phyloP scores from a whole-genome alignment of 2,329 filamentous ascomycete species.

The Claviceps fusiformis region DNA sequence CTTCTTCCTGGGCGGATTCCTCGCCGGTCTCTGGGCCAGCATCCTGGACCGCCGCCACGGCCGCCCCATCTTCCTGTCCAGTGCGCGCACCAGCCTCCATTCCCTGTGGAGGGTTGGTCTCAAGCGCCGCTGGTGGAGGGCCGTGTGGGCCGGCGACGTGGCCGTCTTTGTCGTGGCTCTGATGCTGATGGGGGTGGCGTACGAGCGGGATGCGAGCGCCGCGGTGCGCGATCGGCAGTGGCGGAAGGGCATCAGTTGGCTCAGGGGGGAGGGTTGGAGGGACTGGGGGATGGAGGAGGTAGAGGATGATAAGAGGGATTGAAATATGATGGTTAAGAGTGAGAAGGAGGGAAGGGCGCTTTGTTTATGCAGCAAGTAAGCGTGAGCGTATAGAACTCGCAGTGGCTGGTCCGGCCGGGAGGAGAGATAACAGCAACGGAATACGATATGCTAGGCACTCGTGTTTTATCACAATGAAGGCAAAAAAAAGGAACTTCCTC shows the following conservation, averaged over 20 bases:
- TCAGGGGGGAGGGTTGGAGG: slow-evolving; percentile 61
- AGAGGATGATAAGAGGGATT: slow-evolving; percentile 11
- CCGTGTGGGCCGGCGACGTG: slow-evolving; percentile 70
- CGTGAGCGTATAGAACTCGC: too few relatives aligned
- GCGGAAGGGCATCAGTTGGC: slow-evolving; percentile 59
- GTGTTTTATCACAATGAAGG: too few relatives aligned
- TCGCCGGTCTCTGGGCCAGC: slow-evolving; percentile 76
- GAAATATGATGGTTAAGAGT: too few relatives aligned
- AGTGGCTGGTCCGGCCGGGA: too few relatives aligned
- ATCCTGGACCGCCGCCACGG: slow-evolving; percentile 49
- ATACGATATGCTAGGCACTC: too few relatives aligned
- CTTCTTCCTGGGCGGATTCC: slow-evolving; percentile 78
- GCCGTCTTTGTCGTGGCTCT: slow-evolving; percentile 69
- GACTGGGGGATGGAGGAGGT: slow-evolving; percentile 46
- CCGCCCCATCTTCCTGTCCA: slow-evolving; percentile 63
- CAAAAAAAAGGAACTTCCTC: too few relatives aligned
- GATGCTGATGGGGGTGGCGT: slow-evolving; percentile 63
- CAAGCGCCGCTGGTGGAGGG: slow-evolving; percentile 79
- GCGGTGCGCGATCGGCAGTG: slow-evolving; percentile 54
- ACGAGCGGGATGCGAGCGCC: slow-evolving; percentile 51
- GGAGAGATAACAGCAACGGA: neutral
- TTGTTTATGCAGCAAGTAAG: too few relatives aligned
- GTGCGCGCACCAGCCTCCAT: slow-evolving; percentile 64
- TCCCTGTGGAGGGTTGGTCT: slow-evolving; percentile 86
- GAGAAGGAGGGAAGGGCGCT: neutral